These are phyloP conservation scores for Huntiella omanensis DNA, from an alignment of 2,329 filamentous ascomycete species.

Conservation along the genomic window DNA sequence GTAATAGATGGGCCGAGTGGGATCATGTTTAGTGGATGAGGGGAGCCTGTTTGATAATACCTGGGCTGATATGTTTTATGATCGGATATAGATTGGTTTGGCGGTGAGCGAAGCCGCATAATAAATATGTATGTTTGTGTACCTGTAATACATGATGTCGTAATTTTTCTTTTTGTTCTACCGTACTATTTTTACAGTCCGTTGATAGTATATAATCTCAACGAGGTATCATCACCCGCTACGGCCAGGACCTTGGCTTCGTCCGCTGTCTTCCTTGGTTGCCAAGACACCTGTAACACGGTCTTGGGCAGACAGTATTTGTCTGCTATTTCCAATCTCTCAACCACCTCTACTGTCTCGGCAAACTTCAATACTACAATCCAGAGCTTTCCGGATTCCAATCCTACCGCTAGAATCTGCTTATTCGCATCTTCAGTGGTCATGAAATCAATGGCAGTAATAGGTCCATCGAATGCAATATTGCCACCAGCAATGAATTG, in stretches of 20 bases:
- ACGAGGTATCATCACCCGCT: conserved; percentile 41
- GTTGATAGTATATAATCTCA: conserved; percentile 34
- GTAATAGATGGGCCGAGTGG: background rate
- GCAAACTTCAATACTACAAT: conserved; percentile 5
- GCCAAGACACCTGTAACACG: conserved; percentile 51
- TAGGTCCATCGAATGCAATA: conserved; percentile 36
- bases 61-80: no score
- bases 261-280: conserved; percentile 24
- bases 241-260: conserved; percentile 26
- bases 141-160: background rate
- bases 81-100: no score
- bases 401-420: conserved; percentile 35
- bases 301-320: conserved; percentile 37
- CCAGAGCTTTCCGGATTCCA: conserved; percentile 30
- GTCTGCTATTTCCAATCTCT: conserved; percentile 2
- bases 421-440: conserved; percentile 13
- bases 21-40: background rate
- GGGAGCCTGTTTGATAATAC: background rate
- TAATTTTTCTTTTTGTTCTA: background rate
- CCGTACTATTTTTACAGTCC: conserved; percentile 12
- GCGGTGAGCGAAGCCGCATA: no score
- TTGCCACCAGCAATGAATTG: conserved; percentile 14
- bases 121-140: background rate
- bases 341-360: conserved; percentile 1
- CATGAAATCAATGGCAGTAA: conserved; percentile 55